Evolutionary conservation across 1,139 yeast species (phyloP), one percentile per base, ranked within the genome.

Genomic region (Magnusiomyces sp.): DNA sequence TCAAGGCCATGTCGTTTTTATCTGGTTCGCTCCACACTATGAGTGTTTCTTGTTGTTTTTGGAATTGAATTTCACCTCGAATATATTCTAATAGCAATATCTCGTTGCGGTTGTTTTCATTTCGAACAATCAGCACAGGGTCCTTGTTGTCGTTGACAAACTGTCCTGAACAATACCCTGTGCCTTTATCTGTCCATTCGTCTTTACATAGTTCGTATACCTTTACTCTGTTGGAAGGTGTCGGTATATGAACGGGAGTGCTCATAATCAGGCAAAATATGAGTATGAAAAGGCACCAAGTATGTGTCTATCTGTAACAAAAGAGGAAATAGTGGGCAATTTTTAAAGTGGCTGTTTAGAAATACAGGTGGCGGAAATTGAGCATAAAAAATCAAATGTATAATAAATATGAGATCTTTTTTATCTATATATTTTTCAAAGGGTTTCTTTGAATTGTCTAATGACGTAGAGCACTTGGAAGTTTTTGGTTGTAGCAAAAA

Each of bases 131-230:
- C 51, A 90, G 76, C 29, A 19, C n/a, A n/a, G 31, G 31, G 9
- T 42, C 38, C 9, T 20, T 17, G 29, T 67, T 67, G 44, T 44
- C 53, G 23, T 46, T 43, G 11, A 73, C 74, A 16, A 81, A 63
- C 56, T 80, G 81, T 3, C 97, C 97, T 42, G 77, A 75, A 61
- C 96, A 89, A 64, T 78, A 84, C 0, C 98, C 98, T 0, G 97
- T 89, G 14, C 97, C 98, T 50, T 85, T 80, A 64, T 90, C 97
- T 43, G 81, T 72, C 98, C 98, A 92, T 59, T 79, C 85, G 52
- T 84, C 90, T 38, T 84, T 83, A 49, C 80, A 81, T 49, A 92
- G 71, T 34, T 86, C 74, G 63, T 92, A 92, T 19, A 92, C 94
- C 65, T 90, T 92, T 48, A 90, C 98, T 56, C 97, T 71, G 63